phyloP scores from a whole-genome alignment of 202 grass and related monocot species.

The Carex arenaria region DNA sequence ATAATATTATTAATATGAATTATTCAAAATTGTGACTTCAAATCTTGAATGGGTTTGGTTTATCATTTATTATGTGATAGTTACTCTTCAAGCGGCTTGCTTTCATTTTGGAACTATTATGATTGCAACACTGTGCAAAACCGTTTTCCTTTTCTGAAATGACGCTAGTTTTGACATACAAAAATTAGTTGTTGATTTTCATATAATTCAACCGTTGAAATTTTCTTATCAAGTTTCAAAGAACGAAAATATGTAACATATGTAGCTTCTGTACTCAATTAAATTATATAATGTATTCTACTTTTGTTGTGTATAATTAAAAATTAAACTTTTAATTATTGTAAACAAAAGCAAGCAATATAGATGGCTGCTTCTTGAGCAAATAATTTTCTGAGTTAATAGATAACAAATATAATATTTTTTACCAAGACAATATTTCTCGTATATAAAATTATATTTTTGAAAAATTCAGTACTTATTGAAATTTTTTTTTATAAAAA shows the following conservation, averaged over 20 bases:
- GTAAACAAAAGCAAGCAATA: background rate
- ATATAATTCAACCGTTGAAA: background rate
- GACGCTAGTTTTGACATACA: background rate
- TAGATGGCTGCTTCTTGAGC: background rate
- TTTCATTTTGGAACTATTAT: background rate
- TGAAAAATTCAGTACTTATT: background rate
- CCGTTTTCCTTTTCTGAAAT: background rate
- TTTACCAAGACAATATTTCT: too few relatives aligned
- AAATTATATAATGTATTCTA: too few relatives aligned
- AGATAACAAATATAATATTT: too few relatives aligned
- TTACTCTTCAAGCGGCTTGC: background rate
- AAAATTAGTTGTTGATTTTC: background rate
- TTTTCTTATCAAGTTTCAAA: background rate
- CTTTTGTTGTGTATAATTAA: background rate
- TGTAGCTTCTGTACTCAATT: background rate
- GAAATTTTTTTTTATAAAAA: background rate
- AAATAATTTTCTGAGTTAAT: background rate
- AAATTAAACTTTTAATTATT: background rate
- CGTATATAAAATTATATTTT: background rate
- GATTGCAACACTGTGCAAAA: background rate
- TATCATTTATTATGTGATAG: background rate
- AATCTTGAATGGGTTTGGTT: background rate
- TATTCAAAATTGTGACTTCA: background rate
- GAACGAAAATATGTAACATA: background rate
- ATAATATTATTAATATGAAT: background rate